phyloP scores from a whole-genome alignment of 2,329 filamentous ascomycete species.

The Hypoxylon sp. region DNA sequence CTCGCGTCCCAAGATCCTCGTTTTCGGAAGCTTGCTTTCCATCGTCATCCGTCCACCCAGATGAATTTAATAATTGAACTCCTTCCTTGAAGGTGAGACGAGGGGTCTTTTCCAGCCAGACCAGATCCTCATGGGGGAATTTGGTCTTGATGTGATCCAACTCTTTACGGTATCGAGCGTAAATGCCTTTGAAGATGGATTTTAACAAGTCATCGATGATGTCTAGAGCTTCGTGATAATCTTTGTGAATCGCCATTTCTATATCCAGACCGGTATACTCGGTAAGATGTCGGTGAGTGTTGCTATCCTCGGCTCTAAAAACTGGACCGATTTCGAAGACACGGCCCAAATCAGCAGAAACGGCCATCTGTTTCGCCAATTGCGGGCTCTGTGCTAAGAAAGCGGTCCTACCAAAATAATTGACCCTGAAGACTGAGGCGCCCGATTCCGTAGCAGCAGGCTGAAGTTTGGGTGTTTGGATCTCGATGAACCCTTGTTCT shows the following conservation, averaged over 20 bases:
- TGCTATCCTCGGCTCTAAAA: conserved; percentile 95
- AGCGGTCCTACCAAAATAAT: conserved; percentile 89
- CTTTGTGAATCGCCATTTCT: conserved; percentile 90
- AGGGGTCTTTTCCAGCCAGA: conserved; percentile 89
- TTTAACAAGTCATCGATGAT: conserved; percentile 87
- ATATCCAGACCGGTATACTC: conserved; percentile 95
- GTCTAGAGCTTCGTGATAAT: conserved; percentile 89
- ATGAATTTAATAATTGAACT: conserved; percentile 83
- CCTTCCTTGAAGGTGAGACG: conserved; percentile 85
- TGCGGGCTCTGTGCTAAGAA: conserved; percentile 95
- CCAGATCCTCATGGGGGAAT: conserved; percentile 88
- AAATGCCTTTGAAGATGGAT: conserved; percentile 80
- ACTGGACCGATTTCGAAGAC: conserved; percentile 93
- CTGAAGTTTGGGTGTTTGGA: conserved; percentile 93
- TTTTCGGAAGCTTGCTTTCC: conserved; percentile 78
- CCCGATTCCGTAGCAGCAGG: conserved; percentile 92
- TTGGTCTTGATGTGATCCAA: conserved; percentile 85
- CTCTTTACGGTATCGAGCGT: conserved; percentile 76
- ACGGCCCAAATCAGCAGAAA: conserved; percentile 88
- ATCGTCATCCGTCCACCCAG: conserved; percentile 82
- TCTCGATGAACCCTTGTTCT: conserved; percentile 86
- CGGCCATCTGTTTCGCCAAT: conserved; percentile 92
- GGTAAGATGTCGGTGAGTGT: conserved; percentile 93
- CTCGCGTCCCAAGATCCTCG: conserved; percentile 87
- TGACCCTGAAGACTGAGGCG: conserved; percentile 90